phyloP scores from a whole-genome alignment of 208 protist species.

The Wallacemonas sp. region DNA sequence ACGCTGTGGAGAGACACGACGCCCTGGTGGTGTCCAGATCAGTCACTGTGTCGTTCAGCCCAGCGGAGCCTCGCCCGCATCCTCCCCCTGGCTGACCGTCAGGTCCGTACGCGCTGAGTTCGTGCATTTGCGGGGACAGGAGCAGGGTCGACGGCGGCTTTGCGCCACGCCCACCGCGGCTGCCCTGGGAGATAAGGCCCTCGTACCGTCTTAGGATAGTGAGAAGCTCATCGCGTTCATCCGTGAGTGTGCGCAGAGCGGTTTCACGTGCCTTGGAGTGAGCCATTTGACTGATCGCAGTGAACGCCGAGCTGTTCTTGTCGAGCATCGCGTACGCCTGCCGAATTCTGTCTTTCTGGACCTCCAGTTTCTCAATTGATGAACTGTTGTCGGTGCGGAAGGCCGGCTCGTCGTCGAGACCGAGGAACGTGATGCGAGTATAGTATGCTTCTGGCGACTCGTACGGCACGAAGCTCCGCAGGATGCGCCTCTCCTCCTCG shows the following conservation, averaged over 20 bases:
- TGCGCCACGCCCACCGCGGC: background rate
- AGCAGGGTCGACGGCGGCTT: background rate
- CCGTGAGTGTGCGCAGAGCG: slow-evolving; percentile 25
- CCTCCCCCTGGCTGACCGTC: background rate
- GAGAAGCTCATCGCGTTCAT: slow-evolving; percentile 31
- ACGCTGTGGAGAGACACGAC: background rate
- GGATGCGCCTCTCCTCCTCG: slow-evolving; percentile 21
- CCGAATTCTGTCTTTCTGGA: slow-evolving; percentile 24
- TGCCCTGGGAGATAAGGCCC: slow-evolving; percentile 20
- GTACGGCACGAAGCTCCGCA: slow-evolving; percentile 28
- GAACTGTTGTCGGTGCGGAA: slow-evolving; percentile 5
- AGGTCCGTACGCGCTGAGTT: background rate
- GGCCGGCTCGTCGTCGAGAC: slow-evolving; percentile 33
- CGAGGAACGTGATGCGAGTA: slow-evolving; percentile 23
- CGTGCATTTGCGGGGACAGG: background rate
- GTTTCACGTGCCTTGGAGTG: slow-evolving; percentile 26
- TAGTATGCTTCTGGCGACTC: slow-evolving; percentile 32
- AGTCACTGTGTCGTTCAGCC: background rate
- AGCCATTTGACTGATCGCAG: slow-evolving; percentile 31
- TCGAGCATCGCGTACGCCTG: slow-evolving; percentile 44
- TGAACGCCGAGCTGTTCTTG: slow-evolving; percentile 32
- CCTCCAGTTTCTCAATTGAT: slow-evolving; percentile 18
- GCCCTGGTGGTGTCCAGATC: background rate
- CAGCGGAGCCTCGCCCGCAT: background rate
- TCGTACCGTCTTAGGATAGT: slow-evolving; percentile 31